These are phyloP conservation scores for Schoenoplectus triqueter DNA, from an alignment of 202 grass and related monocot species.

Conservation along the genomic window DNA sequence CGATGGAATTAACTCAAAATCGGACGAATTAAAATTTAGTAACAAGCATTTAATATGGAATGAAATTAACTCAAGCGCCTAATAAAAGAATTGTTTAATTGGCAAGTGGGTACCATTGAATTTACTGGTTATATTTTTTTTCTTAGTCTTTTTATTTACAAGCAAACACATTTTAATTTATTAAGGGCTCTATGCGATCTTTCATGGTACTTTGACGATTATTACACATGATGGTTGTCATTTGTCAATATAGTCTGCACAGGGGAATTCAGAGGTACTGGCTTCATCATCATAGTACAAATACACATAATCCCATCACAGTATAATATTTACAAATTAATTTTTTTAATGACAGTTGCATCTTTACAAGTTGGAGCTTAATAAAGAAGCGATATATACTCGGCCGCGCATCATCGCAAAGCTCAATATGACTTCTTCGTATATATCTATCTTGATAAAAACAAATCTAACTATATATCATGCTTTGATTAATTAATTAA, in stretches of 20 bases:
- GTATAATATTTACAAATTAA: not conserved
- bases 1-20: too few species aligned
- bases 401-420: constrained; percentile 22
- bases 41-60: too few species aligned
- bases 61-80: too few species aligned
- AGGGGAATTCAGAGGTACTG: not conserved
- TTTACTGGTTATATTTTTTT: not conserved
- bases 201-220: not conserved
- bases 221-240: not conserved
- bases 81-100: not conserved
- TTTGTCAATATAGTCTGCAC: not conserved
- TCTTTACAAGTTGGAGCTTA: constrained; percentile 27
- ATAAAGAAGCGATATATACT: not conserved
- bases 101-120: not conserved
- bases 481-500: constrained; percentile 30
- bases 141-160: not conserved
- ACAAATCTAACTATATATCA: constrained; percentile 25
- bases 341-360: constrained; percentile 12
- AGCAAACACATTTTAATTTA: not conserved
- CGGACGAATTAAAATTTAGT: too few species aligned
- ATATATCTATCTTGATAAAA: constrained; percentile 30
- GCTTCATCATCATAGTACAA: constrained; percentile 16
- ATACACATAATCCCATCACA: not conserved
- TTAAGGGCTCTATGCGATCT: not conserved
- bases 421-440: constrained; percentile 27